A percentile compares a stretch with the other conserved stretches of the same genome.
Evolutionary conservation across 352 stramenopile genomes (phyloP).

Genomic region (Phytophthora kernoviae): DNA sequence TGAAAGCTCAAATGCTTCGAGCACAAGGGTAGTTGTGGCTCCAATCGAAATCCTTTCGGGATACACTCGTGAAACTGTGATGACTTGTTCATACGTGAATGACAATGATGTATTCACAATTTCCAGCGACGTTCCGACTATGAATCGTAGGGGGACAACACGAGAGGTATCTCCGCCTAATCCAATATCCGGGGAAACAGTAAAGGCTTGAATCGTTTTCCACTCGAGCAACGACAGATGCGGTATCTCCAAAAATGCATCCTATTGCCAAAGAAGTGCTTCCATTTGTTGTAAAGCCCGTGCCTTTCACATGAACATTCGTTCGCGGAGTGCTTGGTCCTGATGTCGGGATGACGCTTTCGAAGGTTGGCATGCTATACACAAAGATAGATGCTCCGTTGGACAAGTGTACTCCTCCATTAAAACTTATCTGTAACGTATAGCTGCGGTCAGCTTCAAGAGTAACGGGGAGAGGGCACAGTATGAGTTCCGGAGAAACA

Average conservation of each 20-base stretch:
- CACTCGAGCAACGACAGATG: constrained; percentile 12
- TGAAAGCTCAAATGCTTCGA: constrained; percentile 2
- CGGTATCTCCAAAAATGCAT: constrained; percentile 28
- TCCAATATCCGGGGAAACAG: constrained; percentile 21
- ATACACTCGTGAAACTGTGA: constrained; percentile 9
- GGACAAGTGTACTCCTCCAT: constrained; percentile 36
- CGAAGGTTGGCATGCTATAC: constrained; percentile 31
- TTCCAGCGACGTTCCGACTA: constrained; percentile 8
- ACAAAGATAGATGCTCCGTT: constrained; percentile 12
- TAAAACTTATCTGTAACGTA: constrained; percentile 36
- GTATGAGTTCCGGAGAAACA: constrained; percentile 16
- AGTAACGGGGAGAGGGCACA: constrained; percentile 23
- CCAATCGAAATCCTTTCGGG: constrained; percentile 13
- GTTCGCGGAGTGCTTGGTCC: not conserved
- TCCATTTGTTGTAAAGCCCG: constrained; percentile 30
- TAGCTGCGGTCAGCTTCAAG: constrained; percentile 20
- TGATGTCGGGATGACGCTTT: constrained; percentile 1
- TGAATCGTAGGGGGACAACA: constrained; percentile 19
- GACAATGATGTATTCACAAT: constrained; percentile 15
- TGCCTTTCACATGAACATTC: constrained; percentile 23
- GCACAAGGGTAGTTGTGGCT: constrained; percentile 4
- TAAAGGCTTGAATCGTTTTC: constrained; percentile 24
- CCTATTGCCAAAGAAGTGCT: constrained; percentile 14
- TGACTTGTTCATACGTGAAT: constrained; percentile 22
- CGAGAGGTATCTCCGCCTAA: constrained; percentile 3